These are phyloP conservation scores for Telfairia occidentalis DNA, from an alignment of 331 rosid genomes.

Conservation along the genomic window DNA sequence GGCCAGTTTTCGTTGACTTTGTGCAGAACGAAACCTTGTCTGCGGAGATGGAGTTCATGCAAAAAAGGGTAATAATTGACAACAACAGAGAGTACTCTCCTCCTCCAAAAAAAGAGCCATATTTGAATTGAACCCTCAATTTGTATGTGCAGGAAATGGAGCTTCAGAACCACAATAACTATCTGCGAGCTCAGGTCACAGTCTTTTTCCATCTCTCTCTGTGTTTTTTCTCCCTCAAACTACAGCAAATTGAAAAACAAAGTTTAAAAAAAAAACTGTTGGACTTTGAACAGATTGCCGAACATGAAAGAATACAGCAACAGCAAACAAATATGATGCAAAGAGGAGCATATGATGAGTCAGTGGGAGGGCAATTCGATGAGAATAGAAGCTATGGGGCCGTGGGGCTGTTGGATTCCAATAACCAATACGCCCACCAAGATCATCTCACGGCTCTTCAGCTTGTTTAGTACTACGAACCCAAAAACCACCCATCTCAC, in stretches of 20 bases:
- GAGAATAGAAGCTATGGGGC: slow-evolving; percentile 52
- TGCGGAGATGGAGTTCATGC: slow-evolving; percentile 88
- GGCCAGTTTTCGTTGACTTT: no score
- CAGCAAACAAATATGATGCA: slow-evolving; percentile 44
- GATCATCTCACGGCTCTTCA: slow-evolving; percentile 71
- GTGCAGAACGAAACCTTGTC: slow-evolving; percentile 67
- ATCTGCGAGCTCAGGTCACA: slow-evolving; percentile 70
- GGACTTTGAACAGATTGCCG: no score
- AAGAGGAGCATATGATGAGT: slow-evolving; percentile 32
- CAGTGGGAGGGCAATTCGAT: slow-evolving; percentile 35
- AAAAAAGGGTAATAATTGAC: slow-evolving; percentile 87
- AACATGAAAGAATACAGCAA: slow-evolving; percentile 55
- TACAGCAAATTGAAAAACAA: no score
- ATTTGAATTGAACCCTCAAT: no score
- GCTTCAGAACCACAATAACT: slow-evolving; percentile 74
- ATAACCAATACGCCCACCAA: slow-evolving; percentile 45
- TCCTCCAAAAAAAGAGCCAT: no score
- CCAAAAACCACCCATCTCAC: no score
- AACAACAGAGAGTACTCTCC: no score
- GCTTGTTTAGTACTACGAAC: no score
- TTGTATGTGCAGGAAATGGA: slow-evolving; percentile 59
- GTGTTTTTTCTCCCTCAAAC: no score
- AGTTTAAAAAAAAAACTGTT: neutral
- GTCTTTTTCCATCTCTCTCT: neutral
- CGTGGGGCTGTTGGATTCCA: slow-evolving; percentile 37